These are phyloP conservation scores for Petunia axillaris DNA, from an alignment of 257 asterid genomes.

Conservation along the genomic window DNA sequence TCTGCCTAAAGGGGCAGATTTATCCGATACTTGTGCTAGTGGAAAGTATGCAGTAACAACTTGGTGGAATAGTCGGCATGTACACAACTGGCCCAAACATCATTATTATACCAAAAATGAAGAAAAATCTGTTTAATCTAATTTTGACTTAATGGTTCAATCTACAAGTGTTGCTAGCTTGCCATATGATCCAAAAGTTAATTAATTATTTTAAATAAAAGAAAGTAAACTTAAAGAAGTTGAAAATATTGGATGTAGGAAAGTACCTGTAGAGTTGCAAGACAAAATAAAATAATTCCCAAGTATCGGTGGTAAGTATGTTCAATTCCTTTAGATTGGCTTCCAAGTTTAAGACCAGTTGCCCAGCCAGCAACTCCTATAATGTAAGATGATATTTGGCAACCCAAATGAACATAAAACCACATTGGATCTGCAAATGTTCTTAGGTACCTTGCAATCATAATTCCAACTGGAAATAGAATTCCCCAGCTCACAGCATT, in stretches of 20 bases:
- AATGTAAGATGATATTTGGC: conserved; percentile 71
- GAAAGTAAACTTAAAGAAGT: background rate
- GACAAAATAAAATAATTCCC: conserved; percentile 72
- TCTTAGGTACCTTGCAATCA: conserved; percentile 69
- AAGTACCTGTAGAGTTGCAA: conserved; percentile 82
- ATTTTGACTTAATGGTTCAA: background rate
- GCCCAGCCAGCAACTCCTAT: conserved; percentile 92
- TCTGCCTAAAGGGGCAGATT: background rate
- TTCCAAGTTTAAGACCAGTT: conserved; percentile 83
- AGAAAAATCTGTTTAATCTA: background rate
- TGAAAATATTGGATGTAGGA: background rate
- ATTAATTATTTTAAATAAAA: background rate
- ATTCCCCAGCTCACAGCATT: conserved; percentile 93
- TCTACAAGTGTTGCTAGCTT: too few species aligned
- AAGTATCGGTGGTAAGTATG: conserved; percentile 59
- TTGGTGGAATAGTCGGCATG: background rate
- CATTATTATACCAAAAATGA: background rate
- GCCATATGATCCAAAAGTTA: background rate
- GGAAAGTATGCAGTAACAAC: background rate
- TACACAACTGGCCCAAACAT: background rate
- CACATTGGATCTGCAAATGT: conserved; percentile 75
- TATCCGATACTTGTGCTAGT: background rate
- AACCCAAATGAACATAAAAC: conserved; percentile 76
- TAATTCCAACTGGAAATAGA: conserved; percentile 70
- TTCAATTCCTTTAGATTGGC: conserved; percentile 55